A percentile compares a stretch with the other conserved stretches of the same genome.
phyloP scores from a whole-genome alignment of 495 filamentous ascomycete species.

The Aspergillus ellipticus region DNA sequence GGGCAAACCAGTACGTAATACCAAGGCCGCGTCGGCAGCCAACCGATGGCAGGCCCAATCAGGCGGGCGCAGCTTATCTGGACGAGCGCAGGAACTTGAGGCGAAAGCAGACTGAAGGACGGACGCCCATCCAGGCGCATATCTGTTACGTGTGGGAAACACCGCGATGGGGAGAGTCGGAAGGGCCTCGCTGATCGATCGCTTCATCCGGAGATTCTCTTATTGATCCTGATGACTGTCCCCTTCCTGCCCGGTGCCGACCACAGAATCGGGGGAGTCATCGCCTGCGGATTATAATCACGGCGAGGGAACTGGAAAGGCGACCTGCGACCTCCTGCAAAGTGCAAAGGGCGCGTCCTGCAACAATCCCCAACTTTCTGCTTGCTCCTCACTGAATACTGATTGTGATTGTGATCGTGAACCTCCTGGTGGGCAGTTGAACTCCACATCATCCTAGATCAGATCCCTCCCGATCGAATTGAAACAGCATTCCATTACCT shows the following conservation, averaged over 20 bases:
- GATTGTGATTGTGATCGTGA: too few relatives aligned
- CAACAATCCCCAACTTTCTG: too few relatives aligned
- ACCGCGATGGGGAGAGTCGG: constrained; percentile 14
- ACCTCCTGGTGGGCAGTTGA: too few relatives aligned
- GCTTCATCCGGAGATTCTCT: constrained; percentile 13
- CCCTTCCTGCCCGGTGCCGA: neutral
- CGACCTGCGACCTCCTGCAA: too few relatives aligned
- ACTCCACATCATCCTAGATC: too few relatives aligned
- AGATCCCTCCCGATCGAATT: neutral
- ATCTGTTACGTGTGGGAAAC: constrained; percentile 32
- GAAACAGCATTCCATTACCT: neutral
- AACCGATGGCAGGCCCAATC: constrained; percentile 20
- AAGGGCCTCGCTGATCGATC: constrained; percentile 15
- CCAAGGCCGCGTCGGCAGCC: constrained; percentile 16
- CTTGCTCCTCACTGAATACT: too few relatives aligned
- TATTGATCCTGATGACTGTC: constrained; percentile 21
- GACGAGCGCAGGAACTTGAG: neutral
- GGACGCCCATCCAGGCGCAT: constrained; percentile 1
- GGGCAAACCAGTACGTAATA: constrained; percentile 27
- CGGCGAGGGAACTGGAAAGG: neutral
- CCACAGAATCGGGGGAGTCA: neutral
- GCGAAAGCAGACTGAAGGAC: neutral
- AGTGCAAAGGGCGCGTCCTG: too few relatives aligned
- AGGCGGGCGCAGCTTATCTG: constrained; percentile 21
- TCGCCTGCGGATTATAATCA: neutral